These are phyloP conservation scores for Phaffomyces opuntiae DNA, from an alignment of 805 yeast genomes.

Conservation along the genomic window DNA sequence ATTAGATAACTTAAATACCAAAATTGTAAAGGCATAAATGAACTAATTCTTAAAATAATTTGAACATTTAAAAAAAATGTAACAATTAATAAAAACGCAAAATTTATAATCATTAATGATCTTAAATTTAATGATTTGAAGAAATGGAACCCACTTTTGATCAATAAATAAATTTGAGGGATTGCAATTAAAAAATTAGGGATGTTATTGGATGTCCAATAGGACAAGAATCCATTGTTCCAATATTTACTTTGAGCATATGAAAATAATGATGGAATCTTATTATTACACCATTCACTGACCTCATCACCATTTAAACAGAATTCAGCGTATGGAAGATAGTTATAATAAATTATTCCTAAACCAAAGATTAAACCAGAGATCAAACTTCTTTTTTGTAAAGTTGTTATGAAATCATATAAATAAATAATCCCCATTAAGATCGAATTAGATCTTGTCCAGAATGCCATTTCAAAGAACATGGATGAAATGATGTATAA, in stretches of 20 bases:
- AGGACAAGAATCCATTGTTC: slow-evolving; percentile 73
- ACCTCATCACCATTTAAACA: slow-evolving; percentile 42
- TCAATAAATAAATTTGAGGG: slow-evolving; percentile 53
- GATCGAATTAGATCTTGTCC: slow-evolving; percentile 71
- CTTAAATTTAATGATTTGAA: slow-evolving; percentile 29
- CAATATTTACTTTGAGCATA: slow-evolving; percentile 79
- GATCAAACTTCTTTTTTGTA: slow-evolving; percentile 24
- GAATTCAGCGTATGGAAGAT: slow-evolving; percentile 45
- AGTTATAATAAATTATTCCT: slow-evolving; percentile 40
- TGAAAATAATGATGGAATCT: slow-evolving; percentile 53
- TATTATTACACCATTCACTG: slow-evolving; percentile 63
- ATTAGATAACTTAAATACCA: slow-evolving; percentile 55
- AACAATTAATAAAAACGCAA: slow-evolving; percentile 41
- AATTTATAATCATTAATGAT: slow-evolving; percentile 37
- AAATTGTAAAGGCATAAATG: slow-evolving; percentile 68
- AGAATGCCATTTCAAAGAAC: slow-evolving; percentile 47
- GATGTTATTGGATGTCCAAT: slow-evolving; percentile 76
- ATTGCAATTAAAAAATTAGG: slow-evolving; percentile 76
- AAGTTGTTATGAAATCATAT: slow-evolving; percentile 36
- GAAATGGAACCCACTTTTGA: slow-evolving; percentile 28
- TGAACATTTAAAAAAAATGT: slow-evolving; percentile 74
- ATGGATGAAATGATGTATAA: slow-evolving; percentile 16
- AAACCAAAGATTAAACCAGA: slow-evolving; percentile 52
- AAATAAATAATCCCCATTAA: slow-evolving; percentile 64
- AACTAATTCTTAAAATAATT: slow-evolving; percentile 70